phyloP scores from a whole-genome alignment of 75 land plant species.

The Isoetes taiwanensis region DNA sequence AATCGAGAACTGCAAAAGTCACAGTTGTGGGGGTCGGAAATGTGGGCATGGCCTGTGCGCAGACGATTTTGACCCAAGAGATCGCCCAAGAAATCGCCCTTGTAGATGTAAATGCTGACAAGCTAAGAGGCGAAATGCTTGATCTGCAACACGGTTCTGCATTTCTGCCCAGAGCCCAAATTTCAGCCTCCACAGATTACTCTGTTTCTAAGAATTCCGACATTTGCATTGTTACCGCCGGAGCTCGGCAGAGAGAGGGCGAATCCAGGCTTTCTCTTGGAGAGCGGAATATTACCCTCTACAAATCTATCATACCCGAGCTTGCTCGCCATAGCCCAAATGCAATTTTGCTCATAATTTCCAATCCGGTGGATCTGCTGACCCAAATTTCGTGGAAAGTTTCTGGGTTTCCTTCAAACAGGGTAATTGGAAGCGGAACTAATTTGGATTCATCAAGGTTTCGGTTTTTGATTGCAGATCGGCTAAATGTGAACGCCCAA shows the following conservation, averaged over 20 bases:
- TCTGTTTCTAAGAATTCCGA: constrained; percentile 53
- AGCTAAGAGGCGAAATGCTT: constrained; percentile 2
- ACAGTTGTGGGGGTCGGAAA: constrained; percentile 1
- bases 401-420: constrained; percentile 61
- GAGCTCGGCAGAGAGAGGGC: constrained; percentile 59
- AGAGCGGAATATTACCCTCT: constrained; percentile 47
- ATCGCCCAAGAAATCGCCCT: background rate
- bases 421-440: constrained; percentile 76
- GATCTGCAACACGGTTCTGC: constrained; percentile 30
- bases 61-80: background rate
- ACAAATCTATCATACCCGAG: constrained; percentile 39
- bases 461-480: constrained; percentile 60
- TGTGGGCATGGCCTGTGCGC: constrained; percentile 4
- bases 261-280: constrained; percentile 59
- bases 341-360: constrained; percentile 45
- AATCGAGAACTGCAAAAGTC: background rate
- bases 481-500: constrained; percentile 75
- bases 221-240: constrained; percentile 70
- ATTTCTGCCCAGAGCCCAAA: constrained; percentile 60
- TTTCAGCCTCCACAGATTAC: constrained; percentile 56
- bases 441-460: constrained; percentile 79
- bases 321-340: constrained; percentile 46
- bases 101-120: constrained; percentile 1
- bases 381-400: constrained; percentile 70
- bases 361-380: constrained; percentile 75